Conservation (phyloP, 768 basidiomycete genomes). For the Boletus sp. region DNA sequence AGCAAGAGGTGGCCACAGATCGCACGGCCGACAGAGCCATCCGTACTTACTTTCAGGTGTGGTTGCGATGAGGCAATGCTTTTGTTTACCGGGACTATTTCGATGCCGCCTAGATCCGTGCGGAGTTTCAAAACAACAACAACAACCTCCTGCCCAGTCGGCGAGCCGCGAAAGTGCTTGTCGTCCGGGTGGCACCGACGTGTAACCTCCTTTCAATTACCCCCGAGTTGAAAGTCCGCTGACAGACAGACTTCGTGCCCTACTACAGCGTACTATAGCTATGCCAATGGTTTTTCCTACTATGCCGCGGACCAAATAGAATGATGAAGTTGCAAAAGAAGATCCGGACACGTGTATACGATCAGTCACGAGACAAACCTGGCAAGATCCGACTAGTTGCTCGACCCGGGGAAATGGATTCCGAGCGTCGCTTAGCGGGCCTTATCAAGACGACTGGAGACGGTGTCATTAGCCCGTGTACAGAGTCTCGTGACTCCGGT, state of each 20-base stretch:
- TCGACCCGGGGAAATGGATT: not conserved
- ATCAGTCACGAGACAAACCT: not conserved
- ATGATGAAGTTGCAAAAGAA: not conserved
- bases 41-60: not conserved
- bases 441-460: not conserved
- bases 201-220: too few species aligned
- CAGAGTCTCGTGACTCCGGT: not conserved
- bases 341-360: conserved; percentile 8
- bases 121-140: not conserved
- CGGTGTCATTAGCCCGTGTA: not conserved
- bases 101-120: not conserved
- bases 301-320: conserved; percentile 11
- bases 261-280: too few species aligned
- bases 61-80: not conserved
- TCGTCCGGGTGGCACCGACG: too few species aligned
- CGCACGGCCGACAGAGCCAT: not conserved
- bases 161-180: not conserved
- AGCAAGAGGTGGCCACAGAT: too few species aligned
- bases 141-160: not conserved
- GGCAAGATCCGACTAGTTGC: conserved; percentile 14
- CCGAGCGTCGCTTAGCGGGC: not conserved
- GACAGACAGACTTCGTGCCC: too few species aligned
- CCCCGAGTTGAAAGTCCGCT: not conserved
- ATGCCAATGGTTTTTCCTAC: not conserved
- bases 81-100: conserved; percentile 8